These are phyloP conservation scores for Luvunga scandens DNA, from an alignment of 345 rosid species.

Conservation along the genomic window DNA sequence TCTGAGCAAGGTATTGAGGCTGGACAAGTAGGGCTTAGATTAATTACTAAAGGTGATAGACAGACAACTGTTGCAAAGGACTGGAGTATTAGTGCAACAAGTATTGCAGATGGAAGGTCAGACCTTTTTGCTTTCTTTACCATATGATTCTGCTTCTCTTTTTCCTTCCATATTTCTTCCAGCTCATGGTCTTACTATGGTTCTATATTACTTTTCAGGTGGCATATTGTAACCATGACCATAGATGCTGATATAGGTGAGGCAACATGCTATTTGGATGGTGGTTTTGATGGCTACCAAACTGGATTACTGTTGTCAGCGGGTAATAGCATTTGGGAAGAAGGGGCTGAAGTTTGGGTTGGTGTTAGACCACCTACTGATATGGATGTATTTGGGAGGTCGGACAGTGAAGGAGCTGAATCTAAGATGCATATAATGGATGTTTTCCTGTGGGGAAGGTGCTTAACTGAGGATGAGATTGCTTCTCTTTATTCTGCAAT, in stretches of 20 bases:
- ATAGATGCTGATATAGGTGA: slow-evolving; percentile 92
- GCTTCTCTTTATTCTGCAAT: slow-evolving; percentile 76
- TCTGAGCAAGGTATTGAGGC: slow-evolving; percentile 99
- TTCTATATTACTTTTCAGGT: slow-evolving; percentile 48
- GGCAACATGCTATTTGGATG: slow-evolving; percentile 96
- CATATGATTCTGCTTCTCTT: not conserved
- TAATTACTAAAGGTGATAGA: slow-evolving; percentile 90
- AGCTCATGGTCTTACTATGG: not conserved
- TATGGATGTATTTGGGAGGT: slow-evolving; percentile 95
- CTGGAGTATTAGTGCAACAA: slow-evolving; percentile 98
- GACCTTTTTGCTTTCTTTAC: slow-evolving; percentile 8
- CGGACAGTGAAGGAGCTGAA: slow-evolving; percentile 98
- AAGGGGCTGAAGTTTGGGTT: slow-evolving; percentile 88
- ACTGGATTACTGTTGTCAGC: slow-evolving; percentile 63
- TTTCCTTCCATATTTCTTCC: not conserved
- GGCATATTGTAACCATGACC: slow-evolving; percentile 98
- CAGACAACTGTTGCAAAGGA: slow-evolving; percentile 89
- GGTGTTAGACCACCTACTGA: slow-evolving; percentile 95
- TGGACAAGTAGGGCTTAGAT: slow-evolving; percentile 96
- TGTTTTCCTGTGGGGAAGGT: slow-evolving; percentile 97
- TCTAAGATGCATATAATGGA: slow-evolving; percentile 99
- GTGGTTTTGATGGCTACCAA: slow-evolving; percentile 91
- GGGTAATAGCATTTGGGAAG: slow-evolving; percentile 79
- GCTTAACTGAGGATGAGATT: slow-evolving; percentile 91
- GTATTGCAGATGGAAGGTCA: slow-evolving; percentile 99